Evolutionary conservation across 2,329 filamentous ascomycete species (phyloP), one percentile per base, ranked within the genome.

Genomic region (Cladosporium sp.): DNA sequence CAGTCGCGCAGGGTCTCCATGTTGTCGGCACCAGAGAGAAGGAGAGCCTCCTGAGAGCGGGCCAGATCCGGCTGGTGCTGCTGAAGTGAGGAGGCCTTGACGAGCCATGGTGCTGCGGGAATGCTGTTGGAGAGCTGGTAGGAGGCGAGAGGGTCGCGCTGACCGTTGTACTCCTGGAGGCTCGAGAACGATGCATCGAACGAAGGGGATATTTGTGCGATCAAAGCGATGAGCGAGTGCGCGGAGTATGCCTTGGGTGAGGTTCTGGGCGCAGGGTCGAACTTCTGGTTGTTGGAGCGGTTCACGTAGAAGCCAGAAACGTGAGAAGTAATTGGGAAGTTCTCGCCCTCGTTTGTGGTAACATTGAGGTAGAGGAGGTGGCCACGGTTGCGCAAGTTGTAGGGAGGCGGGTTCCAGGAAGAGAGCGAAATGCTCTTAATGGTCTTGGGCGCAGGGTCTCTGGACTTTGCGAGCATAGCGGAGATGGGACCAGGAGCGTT

Each of bases 231-330:
- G 50, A 99, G 82, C 11, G 94, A 99, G 77, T 97, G 94, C 2
- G 92, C 86, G 17, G 85, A 83, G 66, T 85, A 82, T 38, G 85
- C 86, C 78, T 96, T 97, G 25, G 92, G 89, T 15, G 88, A 82
- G 37, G 86, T 81, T 63, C 89, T 85, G 6, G 92, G 92, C 66
- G 86, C 87, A 9, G 94, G 94, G 73, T 97, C 94, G 69, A 99
- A 99, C 76, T 94, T 97, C 76, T 84, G 85, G 76, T 94, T 97
- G 56, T 91, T 94, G 30, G 90, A 97, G 75, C 92, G 96, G 82
- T 96, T 99, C 70, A 97, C 89, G 74, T 88, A 99, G 80, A 99
- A 99, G 19, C 94, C 94, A 14, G 92, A 92, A 52, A 96, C 89
- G 69, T 97, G 91, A 14, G 90, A 86, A 9, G 95, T 99, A 70